Base-by-base conservation (phyloP, 208 protist species). In the Wallacemonas rigidus region DNA sequence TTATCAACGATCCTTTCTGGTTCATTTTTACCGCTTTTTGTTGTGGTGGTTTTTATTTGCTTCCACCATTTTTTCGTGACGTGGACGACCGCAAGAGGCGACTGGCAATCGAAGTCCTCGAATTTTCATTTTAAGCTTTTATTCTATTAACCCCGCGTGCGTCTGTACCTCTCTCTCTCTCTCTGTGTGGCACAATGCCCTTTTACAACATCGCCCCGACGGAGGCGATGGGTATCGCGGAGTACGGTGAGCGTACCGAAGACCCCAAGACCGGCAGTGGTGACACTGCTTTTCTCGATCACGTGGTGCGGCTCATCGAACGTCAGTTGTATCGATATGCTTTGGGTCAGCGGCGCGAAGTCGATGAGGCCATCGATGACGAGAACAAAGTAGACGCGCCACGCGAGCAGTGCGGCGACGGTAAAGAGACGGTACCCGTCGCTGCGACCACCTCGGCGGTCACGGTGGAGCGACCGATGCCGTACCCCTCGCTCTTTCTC, bases 401-500 rank as follows among this genome's bases (percentile, higher is more conserved):
- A 0, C 26, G 26, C 26, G 26, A 26, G 26, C 26, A 26, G 26
- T 26, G 26, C 26, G 26, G 26, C 26, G 26, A 26, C 26, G 26
- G 26, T 26, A 26, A 26, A 26, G 26, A 26, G 26, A 0, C 0
- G 26, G 26, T 26, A 26, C 26, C 26, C 26, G 26, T 26, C 26
- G 26, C 26, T 26, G 26, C 26, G 26, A 26, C 26, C 26, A 26
- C 26, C 26, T 26, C 26, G 26, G 26, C 38, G 43, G 51, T n/a
- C 40, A 53, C 45, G 1, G 78, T 35, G 2, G 82, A 80, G 68
- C 57, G 73, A 8, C 26, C 61, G 0, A 75, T 80, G 48, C 87
- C 87, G 15, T 86, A 83, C 44, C 75, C 83, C 11, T 92, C 78
- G 4, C 72, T 88, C 8, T 92, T 92, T 48, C 74, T 92, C 40